A percentile compares a stretch with the other conserved stretches of the same genome.
phyloP scores from a whole-genome alignment of 805 yeast species.

The Ogataea ramenticola region DNA sequence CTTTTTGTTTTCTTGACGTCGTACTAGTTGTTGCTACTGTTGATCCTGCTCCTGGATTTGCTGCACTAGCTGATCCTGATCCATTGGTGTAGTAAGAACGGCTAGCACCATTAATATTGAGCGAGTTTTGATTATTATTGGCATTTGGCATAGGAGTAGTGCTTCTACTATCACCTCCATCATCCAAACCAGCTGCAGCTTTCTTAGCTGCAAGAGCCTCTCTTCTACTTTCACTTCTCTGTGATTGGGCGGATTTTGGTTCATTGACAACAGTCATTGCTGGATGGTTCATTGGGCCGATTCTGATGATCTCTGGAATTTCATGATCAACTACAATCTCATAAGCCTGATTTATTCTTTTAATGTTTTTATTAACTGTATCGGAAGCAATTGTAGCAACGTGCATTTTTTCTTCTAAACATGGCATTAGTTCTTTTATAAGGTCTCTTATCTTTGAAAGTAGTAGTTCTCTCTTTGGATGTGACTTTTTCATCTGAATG shows the following conservation, averaged over 20 bases:
- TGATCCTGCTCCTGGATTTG: neutral
- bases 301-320: slow-evolving; percentile 70
- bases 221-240: slow-evolving; percentile 77
- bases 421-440: slow-evolving; percentile 72
- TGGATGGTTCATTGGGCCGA: slow-evolving; percentile 82
- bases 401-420: slow-evolving; percentile 95
- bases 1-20: neutral
- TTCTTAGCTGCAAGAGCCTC: slow-evolving; percentile 90
- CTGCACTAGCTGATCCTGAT: neutral
- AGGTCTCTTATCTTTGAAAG: slow-evolving; percentile 35
- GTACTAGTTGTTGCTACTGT: neutral
- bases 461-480: slow-evolving; percentile 30
- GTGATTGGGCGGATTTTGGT: slow-evolving; percentile 61
- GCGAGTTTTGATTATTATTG: neutral
- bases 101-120: neutral
- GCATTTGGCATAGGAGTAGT: slow-evolving; percentile 8
- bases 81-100: neutral
- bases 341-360: slow-evolving; percentile 74
- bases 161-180: slow-evolving; percentile 6
- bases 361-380: slow-evolving; percentile 57
- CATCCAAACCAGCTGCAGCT: slow-evolving; percentile 27
- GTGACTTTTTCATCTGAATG: slow-evolving; percentile 29
- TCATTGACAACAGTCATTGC: slow-evolving; percentile 67
- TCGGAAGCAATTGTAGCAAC: slow-evolving; percentile 90
- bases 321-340: slow-evolving; percentile 68